Base-by-base conservation (phyloP, 148 eudicot genomes). In the Persicaria tinctoria region DNA sequence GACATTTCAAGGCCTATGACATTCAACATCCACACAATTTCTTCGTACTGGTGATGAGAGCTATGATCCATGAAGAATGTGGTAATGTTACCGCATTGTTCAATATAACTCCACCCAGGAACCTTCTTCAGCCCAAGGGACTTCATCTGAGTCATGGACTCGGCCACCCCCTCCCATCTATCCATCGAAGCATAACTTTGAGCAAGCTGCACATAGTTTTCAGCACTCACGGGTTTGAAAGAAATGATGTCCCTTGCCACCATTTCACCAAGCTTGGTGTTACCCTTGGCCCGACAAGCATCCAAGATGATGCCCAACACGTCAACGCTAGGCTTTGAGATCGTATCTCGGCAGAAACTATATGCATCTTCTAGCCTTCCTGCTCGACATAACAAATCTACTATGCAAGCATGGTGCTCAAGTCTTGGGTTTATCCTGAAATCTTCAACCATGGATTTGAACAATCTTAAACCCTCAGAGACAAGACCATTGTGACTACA, bases 341-440 rank as follows among this genome's bases (percentile, higher is more conserved):
- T 83, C 87, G 78, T 83, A 69, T 59, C 84, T 77, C 76, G 82
- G 74, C 86, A 83, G 74, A 91, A 91, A 5, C 84, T 73, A 66
- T 88, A 90, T 46, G 98, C 98, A 14, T 94, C 86, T 80, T 82
- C 78, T 4, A 94, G 79, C 80, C 85, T 87, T 38, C 97, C 91
- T 38, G 96, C 93, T 80, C 98, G 89, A 80, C 97, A 84, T n/a
- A 91, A 82, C 66, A 94, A 87, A 81, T 94, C 98, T 73, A 94
- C 93, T 75, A 94, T 64, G 77, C 97, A 94, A 71, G 91, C 89
- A 71, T 85, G 81, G 77, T 91, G 98, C 72, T 91, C 93, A 44
- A 87, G 77, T 72, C 86, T 83, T 70, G 98, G 97, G 75, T 84
- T 75, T 0, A 88, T 75, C 38, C 77, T 66, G 68, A 79, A 91